These are phyloP conservation scores for Globisporangium middletonii DNA, from an alignment of 352 stramenopile genomes.

Conservation along the genomic window DNA sequence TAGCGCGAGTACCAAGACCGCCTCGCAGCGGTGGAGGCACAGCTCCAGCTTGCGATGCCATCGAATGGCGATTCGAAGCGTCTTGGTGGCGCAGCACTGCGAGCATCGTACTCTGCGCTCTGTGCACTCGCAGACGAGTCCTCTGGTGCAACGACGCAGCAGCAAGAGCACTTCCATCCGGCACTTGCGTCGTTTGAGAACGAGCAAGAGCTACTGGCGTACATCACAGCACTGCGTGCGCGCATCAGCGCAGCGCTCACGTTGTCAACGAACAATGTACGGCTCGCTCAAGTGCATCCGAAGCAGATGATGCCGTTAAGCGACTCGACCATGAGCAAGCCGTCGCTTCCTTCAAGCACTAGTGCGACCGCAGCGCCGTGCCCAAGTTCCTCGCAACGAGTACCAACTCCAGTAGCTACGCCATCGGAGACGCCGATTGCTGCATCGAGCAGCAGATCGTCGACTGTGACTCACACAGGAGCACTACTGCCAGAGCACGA, in stretches of 20 bases:
- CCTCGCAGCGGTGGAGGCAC: slow-evolving; percentile 27
- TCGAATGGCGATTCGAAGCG: slow-evolving; percentile 1
- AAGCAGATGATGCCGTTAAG: background rate
- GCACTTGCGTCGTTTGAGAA: slow-evolving; percentile 20
- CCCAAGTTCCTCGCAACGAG: background rate
- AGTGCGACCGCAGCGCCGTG: too few relatives aligned
- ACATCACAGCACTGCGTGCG: slow-evolving; percentile 32
- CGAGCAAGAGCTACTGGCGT: slow-evolving; percentile 21
- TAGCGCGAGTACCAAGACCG: slow-evolving; percentile 34
- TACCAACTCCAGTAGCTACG: too few relatives aligned
- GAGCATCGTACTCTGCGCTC: slow-evolving; percentile 36
- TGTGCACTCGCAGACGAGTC: slow-evolving; percentile 38
- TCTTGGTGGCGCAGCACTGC: slow-evolving; percentile 2
- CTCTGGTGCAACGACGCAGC: background rate
- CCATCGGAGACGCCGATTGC: background rate
- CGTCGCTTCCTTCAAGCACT: background rate
- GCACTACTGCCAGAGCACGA: slow-evolving; percentile 18
- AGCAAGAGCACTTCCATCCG: slow-evolving; percentile 16
- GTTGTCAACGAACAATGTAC: background rate
- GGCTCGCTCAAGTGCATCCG: background rate
- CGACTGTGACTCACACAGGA: background rate
- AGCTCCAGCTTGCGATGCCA: slow-evolving; percentile 16
- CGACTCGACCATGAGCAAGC: background rate
- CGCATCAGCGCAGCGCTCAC: slow-evolving; percentile 18
- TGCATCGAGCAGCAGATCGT: background rate